phyloP scores from a whole-genome alignment of 805 yeast species.

The Cyberlindnera mycetangii region DNA sequence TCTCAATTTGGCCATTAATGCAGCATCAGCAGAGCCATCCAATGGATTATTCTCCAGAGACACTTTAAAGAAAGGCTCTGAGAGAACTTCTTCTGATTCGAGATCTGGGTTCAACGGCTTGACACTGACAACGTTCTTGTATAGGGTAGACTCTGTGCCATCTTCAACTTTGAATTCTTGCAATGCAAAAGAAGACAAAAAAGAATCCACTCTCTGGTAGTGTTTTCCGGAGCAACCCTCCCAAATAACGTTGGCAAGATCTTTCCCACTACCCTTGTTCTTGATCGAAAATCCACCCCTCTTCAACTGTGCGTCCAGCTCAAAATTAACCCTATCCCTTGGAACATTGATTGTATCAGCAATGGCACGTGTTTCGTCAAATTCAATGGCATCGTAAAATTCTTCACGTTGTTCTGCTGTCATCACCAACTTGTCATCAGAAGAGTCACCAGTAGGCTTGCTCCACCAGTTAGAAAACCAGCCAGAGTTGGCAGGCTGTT shows the following conservation, averaged over 20 bases:
- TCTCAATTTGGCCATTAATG: slow-evolving; percentile 65
- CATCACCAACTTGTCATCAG: slow-evolving; percentile 46
- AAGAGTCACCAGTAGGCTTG: slow-evolving; percentile 24
- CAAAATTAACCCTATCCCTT: slow-evolving; percentile 65
- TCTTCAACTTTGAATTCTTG: slow-evolving; percentile 85
- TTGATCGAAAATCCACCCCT: slow-evolving; percentile 74
- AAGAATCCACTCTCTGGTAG: slow-evolving; percentile 77
- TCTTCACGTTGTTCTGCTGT: slow-evolving; percentile 89
- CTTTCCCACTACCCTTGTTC: slow-evolving; percentile 31
- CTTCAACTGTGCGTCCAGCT: slow-evolving; percentile 62
- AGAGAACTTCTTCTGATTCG: slow-evolving; percentile 23
- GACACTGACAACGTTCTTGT: slow-evolving; percentile 84
- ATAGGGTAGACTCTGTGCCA: slow-evolving; percentile 74
- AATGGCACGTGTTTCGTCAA: slow-evolving; percentile 59
- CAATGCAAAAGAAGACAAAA: slow-evolving; percentile 65
- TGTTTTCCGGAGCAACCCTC: slow-evolving; percentile 78
- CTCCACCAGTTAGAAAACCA: slow-evolving; percentile 74
- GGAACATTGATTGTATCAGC: slow-evolving; percentile 63
- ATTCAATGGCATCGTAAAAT: slow-evolving; percentile 89
- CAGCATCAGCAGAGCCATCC: slow-evolving; percentile 80
- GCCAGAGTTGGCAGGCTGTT: slow-evolving; percentile 35
- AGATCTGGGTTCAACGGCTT: slow-evolving; percentile 52
- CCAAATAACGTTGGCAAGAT: slow-evolving; percentile 74
- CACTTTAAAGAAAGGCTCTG: slow-evolving; percentile 74
- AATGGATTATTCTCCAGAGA: slow-evolving; percentile 85